Evolutionary conservation across 1,284 basidiomycete genomes (phyloP).

Genomic region (Heterobasidion irregulare): DNA sequence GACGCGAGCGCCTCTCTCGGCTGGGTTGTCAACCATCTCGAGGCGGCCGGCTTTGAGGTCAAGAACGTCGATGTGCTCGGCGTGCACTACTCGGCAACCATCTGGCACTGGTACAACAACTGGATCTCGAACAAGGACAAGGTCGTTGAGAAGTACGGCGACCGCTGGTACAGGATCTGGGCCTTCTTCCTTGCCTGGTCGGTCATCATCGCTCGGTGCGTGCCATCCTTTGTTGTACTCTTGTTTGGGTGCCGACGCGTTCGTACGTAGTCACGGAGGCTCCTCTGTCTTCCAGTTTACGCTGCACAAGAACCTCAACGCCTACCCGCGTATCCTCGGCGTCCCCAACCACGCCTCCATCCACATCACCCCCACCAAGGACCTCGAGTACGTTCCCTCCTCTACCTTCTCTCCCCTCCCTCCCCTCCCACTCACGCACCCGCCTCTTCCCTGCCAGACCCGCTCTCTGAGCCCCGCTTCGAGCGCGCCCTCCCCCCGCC

Average conservation of each 20-base stretch:
- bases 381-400: slow-evolving; percentile 31
- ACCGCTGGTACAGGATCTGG: slow-evolving; percentile 86
- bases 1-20: slow-evolving; percentile 93
- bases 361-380: slow-evolving; percentile 45
- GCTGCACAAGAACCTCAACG: slow-evolving; percentile 95
- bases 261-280: slow-evolving; percentile 52
- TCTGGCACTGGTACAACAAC: slow-evolving; percentile 94
- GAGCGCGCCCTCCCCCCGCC: no score
- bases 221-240: slow-evolving; percentile 18
- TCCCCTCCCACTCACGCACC: not conserved
- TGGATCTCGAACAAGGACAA: slow-evolving; percentile 88
- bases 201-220: slow-evolving; percentile 50
- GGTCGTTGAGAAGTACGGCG: slow-evolving; percentile 85
- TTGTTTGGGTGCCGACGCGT: not conserved
- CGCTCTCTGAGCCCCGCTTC: not conserved
- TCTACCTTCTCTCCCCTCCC: not conserved
- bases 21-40: slow-evolving; percentile 87
- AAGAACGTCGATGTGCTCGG: slow-evolving; percentile 95
- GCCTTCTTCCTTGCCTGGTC: slow-evolving; percentile 85
- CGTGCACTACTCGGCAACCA: slow-evolving; percentile 94
- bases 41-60: slow-evolving; percentile 92
- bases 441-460: not conserved
- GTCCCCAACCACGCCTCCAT: slow-evolving; percentile 71
- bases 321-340: slow-evolving; percentile 82
- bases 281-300: slow-evolving; percentile 94